Evolutionary conservation across 805 yeast species (phyloP), one percentile per base, ranked within the genome.

Genomic region (Candida boidinii): DNA sequence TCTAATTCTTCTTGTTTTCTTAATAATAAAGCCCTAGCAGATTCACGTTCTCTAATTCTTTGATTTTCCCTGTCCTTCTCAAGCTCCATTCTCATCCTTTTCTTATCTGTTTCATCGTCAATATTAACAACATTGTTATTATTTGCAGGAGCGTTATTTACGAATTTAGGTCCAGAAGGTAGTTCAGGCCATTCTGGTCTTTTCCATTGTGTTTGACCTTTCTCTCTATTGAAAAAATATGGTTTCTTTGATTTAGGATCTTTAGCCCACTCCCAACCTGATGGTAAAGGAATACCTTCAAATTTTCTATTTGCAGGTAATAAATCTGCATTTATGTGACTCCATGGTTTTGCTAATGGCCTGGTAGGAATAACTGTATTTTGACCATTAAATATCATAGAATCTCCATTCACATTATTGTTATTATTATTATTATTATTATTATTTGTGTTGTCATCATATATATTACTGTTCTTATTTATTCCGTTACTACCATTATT

Each of bases 221-320:
- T 53, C 6, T 48, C 60, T 28, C 73, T 56, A 51, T 78, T 71
- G 54, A 63, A 79, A 53, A 71, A 82, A 48, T 76, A 79, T 12
- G 46, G 52, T 11, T 54, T 54, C 11, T 69, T 67, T 5, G 72
- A 46, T 20, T 54, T 58, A 4, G 62, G 57, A 38, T 71, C 76
- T 17, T 53, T 52, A 0, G 80, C 76, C 43, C 68, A 62, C 31
- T 70, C 74, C 92, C 92, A 81, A 2, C 83, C 83, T 1, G 61
- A 60, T 2, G 86, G 84, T 18, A 76, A 61, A 1, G 56, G 49
- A 3, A 45, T 51, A 4, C 58, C 62, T 17, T 54, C 53, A n/a
- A 41, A 10, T 12, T 38, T 40, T 25, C 33, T 40, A 20, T 44
- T 45, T n/a, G 39, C 42, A 4, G 52, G 43, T 15, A 47, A 18